Evolutionary conservation across 768 basidiomycete genomes (phyloP), one percentile per base, ranked within the genome.

Genomic region (Suillus fuscotomentosus): DNA sequence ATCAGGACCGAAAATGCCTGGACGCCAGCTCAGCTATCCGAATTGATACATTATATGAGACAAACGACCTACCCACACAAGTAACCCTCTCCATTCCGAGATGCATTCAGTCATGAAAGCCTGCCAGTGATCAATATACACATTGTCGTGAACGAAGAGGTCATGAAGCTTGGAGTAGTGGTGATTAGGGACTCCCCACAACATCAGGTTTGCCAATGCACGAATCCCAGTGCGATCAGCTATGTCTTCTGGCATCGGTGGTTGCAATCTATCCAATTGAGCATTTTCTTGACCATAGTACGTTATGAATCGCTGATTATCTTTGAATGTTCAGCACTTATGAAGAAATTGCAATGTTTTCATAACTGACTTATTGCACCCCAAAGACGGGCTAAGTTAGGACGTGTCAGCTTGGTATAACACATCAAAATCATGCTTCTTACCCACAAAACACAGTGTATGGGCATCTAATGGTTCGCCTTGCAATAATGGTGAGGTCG

Each of bases 201-300:
- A 75, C 17, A 82, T 15, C 5, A 70, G 60, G n/a, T 80, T 81
- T 17, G 76, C 66, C 27, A 81, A 17, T 4, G 68, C 63, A 54
- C 72, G 76, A 8, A 78, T 64, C 69, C 73, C 73, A 47, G 70
- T 68, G 45, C 73, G 68, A 64, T 79, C 74, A 3, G 71, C 69
- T n/a, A 71, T 67, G 20, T 72, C 67, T n/a, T 80, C 78, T 22
- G 70, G 73, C 17, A 86, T 67, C 57, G 87, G 82, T 7, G 77
- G 66, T 60, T 82, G 80, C 62, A 83, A 79, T 41, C 84, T 73
- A 36, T 78, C 80, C 8, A 88, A 73, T 3, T 86, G 83, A 42
- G 81, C 76, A 60, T 74, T 68, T 66, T 81, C 79, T 73, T 88
- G 77, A 9, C 85, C 87, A 66, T 83, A 84, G 62, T 84, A 81